Percentiles rank a stretch among this genome's conserved stretches.
These are phyloP conservation scores for Paratinospora sagittata DNA, from an alignment of 164 flowering plant species.

Conservation along the genomic window DNA sequence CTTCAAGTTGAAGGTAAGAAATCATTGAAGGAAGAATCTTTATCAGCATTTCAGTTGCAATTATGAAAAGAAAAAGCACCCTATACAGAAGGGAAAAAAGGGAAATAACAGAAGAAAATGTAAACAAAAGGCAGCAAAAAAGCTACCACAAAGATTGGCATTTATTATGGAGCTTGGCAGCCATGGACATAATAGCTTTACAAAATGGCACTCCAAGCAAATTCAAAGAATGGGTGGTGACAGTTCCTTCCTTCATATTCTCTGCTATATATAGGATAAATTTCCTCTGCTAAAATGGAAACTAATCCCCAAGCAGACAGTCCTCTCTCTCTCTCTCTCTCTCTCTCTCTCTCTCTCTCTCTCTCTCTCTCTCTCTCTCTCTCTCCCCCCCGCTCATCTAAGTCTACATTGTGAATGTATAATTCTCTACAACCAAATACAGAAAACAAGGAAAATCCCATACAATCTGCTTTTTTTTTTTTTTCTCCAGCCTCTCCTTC, in stretches of 20 bases:
- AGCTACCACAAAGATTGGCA: constrained; percentile 26
- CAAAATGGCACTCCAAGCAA: constrained; percentile 37
- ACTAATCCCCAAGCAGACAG: constrained; percentile 25
- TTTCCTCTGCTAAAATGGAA: constrained; percentile 45
- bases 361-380: constrained; percentile 22
- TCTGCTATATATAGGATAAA: constrained; percentile 25
- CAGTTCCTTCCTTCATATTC: constrained; percentile 16
- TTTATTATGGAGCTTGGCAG: constrained; percentile 33
- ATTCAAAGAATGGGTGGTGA: constrained; percentile 37
- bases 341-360: not conserved
- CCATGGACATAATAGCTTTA: constrained; percentile 23
- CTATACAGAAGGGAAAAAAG: constrained; percentile 5
- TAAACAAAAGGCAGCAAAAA: constrained; percentile 27
- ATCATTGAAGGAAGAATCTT: constrained; percentile 1
- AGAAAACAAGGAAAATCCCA: constrained; percentile 16
- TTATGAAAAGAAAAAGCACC: constrained; percentile 15
- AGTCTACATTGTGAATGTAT: constrained; percentile 28
- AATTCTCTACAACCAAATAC: constrained; percentile 18
- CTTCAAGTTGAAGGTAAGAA: constrained; percentile 20
- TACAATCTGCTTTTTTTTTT: too few species aligned
- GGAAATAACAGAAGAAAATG: constrained; percentile 12
- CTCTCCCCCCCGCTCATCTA: constrained; percentile 14
- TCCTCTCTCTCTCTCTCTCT: constrained; percentile 13
- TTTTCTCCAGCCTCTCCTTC: constrained; percentile 15
- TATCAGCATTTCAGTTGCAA: constrained; percentile 14